Conservation (phyloP, 83 land plant species). For the Picea engelmannii region DNA sequence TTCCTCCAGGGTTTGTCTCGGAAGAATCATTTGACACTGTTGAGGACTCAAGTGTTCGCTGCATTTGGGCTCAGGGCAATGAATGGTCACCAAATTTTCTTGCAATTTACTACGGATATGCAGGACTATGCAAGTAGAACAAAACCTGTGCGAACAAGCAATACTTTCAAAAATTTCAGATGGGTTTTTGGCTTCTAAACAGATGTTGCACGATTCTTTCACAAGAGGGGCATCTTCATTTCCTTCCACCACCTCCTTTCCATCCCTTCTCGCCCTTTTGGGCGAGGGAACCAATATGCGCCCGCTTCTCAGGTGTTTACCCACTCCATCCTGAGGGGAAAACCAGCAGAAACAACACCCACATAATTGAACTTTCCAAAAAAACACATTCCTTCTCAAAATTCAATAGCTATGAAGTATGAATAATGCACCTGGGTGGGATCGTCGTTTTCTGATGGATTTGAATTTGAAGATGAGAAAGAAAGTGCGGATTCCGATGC, state of each 20-base stretch:
- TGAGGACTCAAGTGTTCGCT: neutral
- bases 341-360: neutral
- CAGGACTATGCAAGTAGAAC: conserved; percentile 20
- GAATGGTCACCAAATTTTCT: conserved; percentile 13
- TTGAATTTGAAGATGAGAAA: neutral
- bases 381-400: neutral
- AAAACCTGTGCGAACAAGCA: conserved; percentile 32
- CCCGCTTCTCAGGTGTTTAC: neutral
- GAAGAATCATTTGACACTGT: conserved; percentile 14
- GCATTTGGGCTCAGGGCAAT: conserved; percentile 28
- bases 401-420: neutral
- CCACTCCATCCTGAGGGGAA: conserved; percentile 2
- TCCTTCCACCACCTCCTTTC: neutral
- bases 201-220: conserved; percentile 20
- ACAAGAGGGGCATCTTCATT: no score
- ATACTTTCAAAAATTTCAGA: conserved; percentile 2
- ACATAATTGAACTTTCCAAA: neutral
- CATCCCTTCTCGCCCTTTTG: conserved; percentile 3
- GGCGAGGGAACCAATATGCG: neutral
- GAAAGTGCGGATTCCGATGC: neutral
- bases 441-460: conserved; percentile 9
- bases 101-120: conserved; percentile 19
- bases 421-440: neutral
- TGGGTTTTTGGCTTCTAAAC: conserved; percentile 18
- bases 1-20: neutral